Percentiles rank a stretch among this genome's conserved stretches.
These are phyloP conservation scores for Suhomyces bribrorum DNA, from an alignment of 1,139 yeast genomes.

Conservation along the genomic window DNA sequence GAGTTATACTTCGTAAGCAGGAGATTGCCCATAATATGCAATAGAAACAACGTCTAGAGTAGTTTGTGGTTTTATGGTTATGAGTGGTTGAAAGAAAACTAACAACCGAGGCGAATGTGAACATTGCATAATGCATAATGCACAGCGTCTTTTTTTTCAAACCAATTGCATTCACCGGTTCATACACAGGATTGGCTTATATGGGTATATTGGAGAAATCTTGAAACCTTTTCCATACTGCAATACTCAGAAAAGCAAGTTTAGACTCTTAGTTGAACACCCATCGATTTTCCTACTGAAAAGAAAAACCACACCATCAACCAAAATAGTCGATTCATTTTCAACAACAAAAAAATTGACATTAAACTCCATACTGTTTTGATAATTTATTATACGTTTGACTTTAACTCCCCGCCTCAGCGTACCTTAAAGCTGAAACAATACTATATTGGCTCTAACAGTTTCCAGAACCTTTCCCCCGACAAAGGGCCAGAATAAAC, in stretches of 20 bases:
- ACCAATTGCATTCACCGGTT: too few species aligned
- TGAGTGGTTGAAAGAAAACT: background rate
- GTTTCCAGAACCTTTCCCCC: background rate
- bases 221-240: too few species aligned
- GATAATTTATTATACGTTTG: too few species aligned
- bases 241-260: too few species aligned
- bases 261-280: too few species aligned
- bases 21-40: background rate
- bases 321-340: too few species aligned
- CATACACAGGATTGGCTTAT: too few species aligned
- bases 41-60: background rate
- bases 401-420: background rate
- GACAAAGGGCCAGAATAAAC: background rate
- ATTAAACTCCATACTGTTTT: too few species aligned
- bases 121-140: background rate
- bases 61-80: background rate
- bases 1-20: background rate
- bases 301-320: too few species aligned
- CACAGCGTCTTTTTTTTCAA: background rate
- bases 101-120: background rate
- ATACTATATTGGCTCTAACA: background rate
- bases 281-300: too few species aligned
- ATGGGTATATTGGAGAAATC: too few species aligned
- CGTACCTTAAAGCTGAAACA: background rate
- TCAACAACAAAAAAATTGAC: too few species aligned